These are phyloP conservation scores for Carallia pectinifolia DNA, from an alignment of 345 rosid genomes.

Conservation along the genomic window DNA sequence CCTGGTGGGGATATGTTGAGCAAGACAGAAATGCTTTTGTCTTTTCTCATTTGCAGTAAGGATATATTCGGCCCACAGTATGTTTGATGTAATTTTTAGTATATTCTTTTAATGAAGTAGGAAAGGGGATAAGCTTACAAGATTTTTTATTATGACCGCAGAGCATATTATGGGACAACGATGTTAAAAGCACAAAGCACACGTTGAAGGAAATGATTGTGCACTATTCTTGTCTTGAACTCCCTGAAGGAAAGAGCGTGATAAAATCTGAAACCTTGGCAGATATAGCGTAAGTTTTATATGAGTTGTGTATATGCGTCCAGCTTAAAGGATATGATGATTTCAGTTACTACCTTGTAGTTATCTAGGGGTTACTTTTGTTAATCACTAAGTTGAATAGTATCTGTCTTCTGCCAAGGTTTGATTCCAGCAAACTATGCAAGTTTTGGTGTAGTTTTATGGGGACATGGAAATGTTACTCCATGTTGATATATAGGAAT, in stretches of 20 bases:
- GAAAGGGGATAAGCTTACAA: conserved; percentile 10
- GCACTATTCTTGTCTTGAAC: conserved; percentile 80
- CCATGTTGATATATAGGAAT: no score
- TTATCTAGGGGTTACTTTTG: background rate
- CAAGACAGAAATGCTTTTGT: background rate
- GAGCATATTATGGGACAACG: conserved; percentile 92
- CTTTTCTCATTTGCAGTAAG: conserved; percentile 8
- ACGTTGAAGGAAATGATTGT: conserved; percentile 76
- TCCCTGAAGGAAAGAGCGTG: conserved; percentile 71
- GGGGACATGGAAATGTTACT: background rate
- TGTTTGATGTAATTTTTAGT: background rate
- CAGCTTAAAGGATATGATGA: background rate
- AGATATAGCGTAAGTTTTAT: conserved; percentile 67
- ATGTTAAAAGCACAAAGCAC: conserved; percentile 81
- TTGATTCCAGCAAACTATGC: background rate
- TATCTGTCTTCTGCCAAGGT: background rate
- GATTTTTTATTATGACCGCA: conserved; percentile 33
- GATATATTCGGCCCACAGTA: background rate
- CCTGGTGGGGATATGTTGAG: background rate
- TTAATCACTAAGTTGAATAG: background rate
- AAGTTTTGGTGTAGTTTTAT: background rate
- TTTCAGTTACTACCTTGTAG: background rate
- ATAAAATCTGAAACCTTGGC: conserved; percentile 73
- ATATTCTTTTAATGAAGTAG: background rate
- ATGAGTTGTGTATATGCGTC: background rate